These are phyloP conservation scores for Phascolomyces articulosus DNA, from an alignment of 371 early-diverging fungal species.

Conservation along the genomic window DNA sequence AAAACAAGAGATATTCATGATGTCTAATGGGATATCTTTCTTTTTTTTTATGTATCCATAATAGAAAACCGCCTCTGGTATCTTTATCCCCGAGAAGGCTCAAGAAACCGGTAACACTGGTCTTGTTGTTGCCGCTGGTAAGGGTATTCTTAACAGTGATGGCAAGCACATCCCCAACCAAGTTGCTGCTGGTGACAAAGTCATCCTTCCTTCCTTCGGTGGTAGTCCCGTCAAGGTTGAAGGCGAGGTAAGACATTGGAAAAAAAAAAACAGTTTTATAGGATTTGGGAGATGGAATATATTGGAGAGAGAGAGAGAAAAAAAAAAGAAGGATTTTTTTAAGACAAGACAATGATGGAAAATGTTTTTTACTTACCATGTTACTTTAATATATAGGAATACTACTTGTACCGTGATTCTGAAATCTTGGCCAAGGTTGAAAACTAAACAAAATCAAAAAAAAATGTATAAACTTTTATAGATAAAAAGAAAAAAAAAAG, in stretches of 20 bases:
- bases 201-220: constrained; percentile 94
- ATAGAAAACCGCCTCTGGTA: constrained; percentile 95
- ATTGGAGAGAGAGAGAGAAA: too few species aligned
- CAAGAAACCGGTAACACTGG: constrained; percentile 95
- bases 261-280: too few species aligned
- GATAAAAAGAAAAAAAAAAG: too few species aligned
- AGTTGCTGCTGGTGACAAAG: constrained; percentile 90
- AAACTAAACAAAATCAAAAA: constrained; percentile 17
- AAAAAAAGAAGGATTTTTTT: too few species aligned
- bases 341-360: too few species aligned
- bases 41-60: not conserved
- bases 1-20: too few species aligned
- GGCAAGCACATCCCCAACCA: constrained; percentile 83
- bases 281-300: too few species aligned
- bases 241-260: constrained; percentile 73
- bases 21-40: too few species aligned
- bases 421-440: constrained; percentile 93
- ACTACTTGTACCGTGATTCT: constrained; percentile 82
- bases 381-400: constrained; percentile 48
- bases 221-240: constrained; percentile 91
- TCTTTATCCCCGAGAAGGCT: constrained; percentile 98
- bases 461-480: not conserved
- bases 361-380: too few species aligned
- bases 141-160: constrained; percentile 86
- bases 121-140: constrained; percentile 92